Base-by-base conservation (phyloP, 768 basidiomycete species). In the Leccinum longicurvipes region DNA sequence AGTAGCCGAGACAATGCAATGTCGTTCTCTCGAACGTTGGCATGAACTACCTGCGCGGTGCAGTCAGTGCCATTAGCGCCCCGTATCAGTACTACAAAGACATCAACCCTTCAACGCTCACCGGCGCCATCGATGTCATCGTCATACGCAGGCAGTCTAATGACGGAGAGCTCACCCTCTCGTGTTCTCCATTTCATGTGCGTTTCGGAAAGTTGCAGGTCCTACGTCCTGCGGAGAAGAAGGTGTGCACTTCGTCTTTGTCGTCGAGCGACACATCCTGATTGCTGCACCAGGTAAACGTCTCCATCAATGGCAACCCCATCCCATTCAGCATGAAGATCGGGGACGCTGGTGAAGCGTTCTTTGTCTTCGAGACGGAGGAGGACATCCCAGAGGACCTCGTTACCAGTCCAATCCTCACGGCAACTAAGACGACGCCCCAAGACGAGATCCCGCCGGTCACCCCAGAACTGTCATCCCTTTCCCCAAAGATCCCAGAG, bases 291-390 rank as follows among this genome's bases (percentile, higher is more conserved):
- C 60, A 94, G 92, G 96, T 98, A 60, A 91, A 86, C 59, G 83
- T 98, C 31, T 82, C 83, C 50, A 86, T 98, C 65, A 95, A 97
- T 73, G 91, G 89, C 39, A 77, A 84, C 62, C 79, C 81, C 44
- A 88, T 94, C 54, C 96, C 96, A 0, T 98, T 91, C 72, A 82
- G 81, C 71, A 99, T 99, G 97, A 98, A 99, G 79, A 93, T 98
- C 58, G 95, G 94, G 39, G 97, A 98, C 56, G 93, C 97, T 1
- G 97, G 97, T 5, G 97, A 99, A 74, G 97, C 95, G 0, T 99
- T 98, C 79, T 98, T 98, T 66, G 89, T 99, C 39, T 93, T 98
- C 62, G 96, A 99, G 73, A 98, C 96, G 1, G 91, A 95, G 39
- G 91, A 87, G 36, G 93, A 98, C 56, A 86, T 98, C 28, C 96